Evolutionary conservation across 1,284 basidiomycete genomes (phyloP), one percentile per base, ranked within the genome.

Genomic region (Leccinum huronense): DNA sequence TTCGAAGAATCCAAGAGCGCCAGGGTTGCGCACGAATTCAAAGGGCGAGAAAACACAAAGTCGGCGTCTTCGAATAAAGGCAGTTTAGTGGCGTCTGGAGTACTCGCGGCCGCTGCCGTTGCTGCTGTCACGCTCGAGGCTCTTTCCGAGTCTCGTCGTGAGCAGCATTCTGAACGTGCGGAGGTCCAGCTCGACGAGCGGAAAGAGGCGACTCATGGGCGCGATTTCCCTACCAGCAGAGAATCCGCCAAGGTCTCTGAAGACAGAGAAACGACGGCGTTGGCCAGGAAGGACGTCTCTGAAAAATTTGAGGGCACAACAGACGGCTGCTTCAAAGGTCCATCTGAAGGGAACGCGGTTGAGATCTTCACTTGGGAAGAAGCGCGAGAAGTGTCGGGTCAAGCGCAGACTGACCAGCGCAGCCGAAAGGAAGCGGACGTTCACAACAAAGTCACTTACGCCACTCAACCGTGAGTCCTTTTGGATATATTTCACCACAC

Each of bases 41-140:
- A 58, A 57, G 54, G 45, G 13, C 51, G 30, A 13, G 30, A 5
- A 3, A 57, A 55, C 23, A 31, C 45, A 33, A 59, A 48, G 42
- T 7, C 45, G 4, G 58, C 34, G 53, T 19, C 62, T 45, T 57
- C 63, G 4, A 63, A 65, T 36, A 54, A 63, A 31, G 67, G 54
- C 7, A 57, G 40, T 51, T 71, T 65, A 11, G 10, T 64, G 3
- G 45, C 66, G 2, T 65, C 65, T 55, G 30, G 55, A 10, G 11
- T 62, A 48, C 61, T 75, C 2, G 63, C 69, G 9, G 11, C 61
- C 3, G 69, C 65, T 0, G 60, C 36, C 3, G n/a, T 71, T 31
- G 65, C 64, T 1, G 62, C 71, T 6, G 34, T 56, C n/a, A 67
- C 60, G 0, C 45, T 58, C 1, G 71, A 72, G 48, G 62, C 65